A percentile compares a stretch with the other conserved stretches of the same genome.
Evolutionary conservation across 495 filamentous ascomycete species (phyloP).

Genomic region (Penicillium antarcticum): DNA sequence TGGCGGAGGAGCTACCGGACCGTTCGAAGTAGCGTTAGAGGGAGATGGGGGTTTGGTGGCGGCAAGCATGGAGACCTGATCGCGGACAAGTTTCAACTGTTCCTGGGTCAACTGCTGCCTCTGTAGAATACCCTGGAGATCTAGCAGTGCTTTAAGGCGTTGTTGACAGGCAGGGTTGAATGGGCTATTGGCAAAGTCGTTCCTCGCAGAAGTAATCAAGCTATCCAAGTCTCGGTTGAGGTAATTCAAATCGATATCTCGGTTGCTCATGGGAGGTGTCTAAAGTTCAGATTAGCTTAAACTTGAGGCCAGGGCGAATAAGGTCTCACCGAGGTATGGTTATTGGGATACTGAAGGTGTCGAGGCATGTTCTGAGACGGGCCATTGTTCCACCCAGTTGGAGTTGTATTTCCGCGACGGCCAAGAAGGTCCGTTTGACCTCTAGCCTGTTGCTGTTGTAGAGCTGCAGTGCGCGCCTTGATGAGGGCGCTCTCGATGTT

Average conservation of each 20-base stretch:
- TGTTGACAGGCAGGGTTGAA: conserved; percentile 70
- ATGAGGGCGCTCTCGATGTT: conserved; percentile 92
- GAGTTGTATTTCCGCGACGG: conserved; percentile 52
- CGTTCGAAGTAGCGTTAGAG: conserved; percentile 19
- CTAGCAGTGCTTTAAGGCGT: conserved; percentile 79
- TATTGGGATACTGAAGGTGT: conserved; percentile 34
- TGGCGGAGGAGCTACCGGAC: conserved; percentile 20
- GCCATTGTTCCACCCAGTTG: conserved; percentile 59
- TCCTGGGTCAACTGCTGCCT: conserved; percentile 74
- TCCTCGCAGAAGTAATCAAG: conserved; percentile 66
- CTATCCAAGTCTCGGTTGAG: conserved; percentile 71
- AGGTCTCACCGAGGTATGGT: conserved; percentile 35
- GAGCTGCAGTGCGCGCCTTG: conserved; percentile 73
- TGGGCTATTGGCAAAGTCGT: conserved; percentile 67
- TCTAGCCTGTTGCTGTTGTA: conserved; percentile 67
- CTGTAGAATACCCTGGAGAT: conserved; percentile 77
- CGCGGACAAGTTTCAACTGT: conserved; percentile 73
- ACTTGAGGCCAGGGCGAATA: background rate
- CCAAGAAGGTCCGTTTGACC: conserved; percentile 61
- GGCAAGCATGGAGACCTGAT: conserved; percentile 71
- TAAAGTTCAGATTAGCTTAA: conserved; percentile 9
- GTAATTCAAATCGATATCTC: conserved; percentile 41
- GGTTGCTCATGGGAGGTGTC: conserved; percentile 49
- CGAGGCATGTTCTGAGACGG: conserved; percentile 57
- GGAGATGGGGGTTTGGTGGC: conserved; percentile 25